Evolutionary conservation across 371 early-diverging fungal genomes (phyloP).

Genomic region (Blyttiomyces sp.): DNA sequence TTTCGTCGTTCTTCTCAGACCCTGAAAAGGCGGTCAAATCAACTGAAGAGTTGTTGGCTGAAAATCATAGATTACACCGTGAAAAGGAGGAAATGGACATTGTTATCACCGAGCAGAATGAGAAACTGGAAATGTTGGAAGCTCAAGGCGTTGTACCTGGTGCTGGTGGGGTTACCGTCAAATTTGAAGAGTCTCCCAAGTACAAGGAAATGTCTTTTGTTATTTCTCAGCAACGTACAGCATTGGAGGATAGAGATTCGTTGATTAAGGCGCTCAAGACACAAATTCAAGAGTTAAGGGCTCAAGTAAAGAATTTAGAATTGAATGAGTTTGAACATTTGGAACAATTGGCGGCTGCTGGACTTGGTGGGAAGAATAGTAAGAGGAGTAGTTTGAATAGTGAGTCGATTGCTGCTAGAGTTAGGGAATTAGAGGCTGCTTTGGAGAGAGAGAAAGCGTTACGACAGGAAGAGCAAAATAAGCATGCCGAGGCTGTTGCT

Average conservation of each 20-base stretch:
- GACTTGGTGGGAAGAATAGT: neutral
- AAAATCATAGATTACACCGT: conserved; percentile 36
- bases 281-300: conserved; percentile 17
- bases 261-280: conserved; percentile 19
- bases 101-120: conserved; percentile 40
- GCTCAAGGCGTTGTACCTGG: conserved; percentile 3
- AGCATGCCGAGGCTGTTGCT: conserved; percentile 5
- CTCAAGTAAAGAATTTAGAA: conserved; percentile 10
- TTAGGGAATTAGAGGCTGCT: conserved; percentile 7
- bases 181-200: conserved; percentile 18
- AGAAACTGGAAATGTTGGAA: conserved; percentile 39
- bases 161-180: neutral
- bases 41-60: conserved; percentile 37
- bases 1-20: conserved; percentile 16
- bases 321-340: conserved; percentile 26
- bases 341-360: conserved; percentile 11
- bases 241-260: conserved; percentile 25
- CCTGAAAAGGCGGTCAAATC: conserved; percentile 31
- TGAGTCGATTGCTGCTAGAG: neutral
- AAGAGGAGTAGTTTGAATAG: neutral
- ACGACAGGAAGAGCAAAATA: conserved; percentile 7
- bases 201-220: conserved; percentile 22
- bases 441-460: conserved; percentile 4
- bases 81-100: conserved; percentile 43
- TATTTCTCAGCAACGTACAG: conserved; percentile 16